phyloP scores from a whole-genome alignment of 1,284 basidiomycete genomes.

The Mycena sp. region DNA sequence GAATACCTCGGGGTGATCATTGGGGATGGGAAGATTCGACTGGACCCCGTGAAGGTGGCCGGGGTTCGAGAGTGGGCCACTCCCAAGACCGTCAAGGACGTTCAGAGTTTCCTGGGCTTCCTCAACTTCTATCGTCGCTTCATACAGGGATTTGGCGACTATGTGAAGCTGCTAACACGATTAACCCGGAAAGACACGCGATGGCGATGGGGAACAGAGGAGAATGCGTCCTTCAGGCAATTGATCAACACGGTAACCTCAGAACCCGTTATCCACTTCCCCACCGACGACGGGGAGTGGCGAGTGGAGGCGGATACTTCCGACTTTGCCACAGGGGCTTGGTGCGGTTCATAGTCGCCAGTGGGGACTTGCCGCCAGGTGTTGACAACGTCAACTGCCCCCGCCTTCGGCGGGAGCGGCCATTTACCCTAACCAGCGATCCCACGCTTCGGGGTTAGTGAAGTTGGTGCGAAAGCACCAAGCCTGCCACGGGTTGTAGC shows the following conservation, averaged over 20 bases:
- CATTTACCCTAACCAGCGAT: too few species aligned
- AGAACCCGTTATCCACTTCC: constrained; percentile 24
- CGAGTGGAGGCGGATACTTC: constrained; percentile 36
- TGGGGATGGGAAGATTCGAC: constrained; percentile 39
- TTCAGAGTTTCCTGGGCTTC: constrained; percentile 43
- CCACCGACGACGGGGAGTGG: constrained; percentile 23
- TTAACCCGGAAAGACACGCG: constrained; percentile 28
- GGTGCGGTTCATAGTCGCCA: too few species aligned
- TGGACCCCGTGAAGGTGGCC: constrained; percentile 53
- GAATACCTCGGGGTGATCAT: constrained; percentile 56
- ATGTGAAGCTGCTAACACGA: constrained; percentile 36
- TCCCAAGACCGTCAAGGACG: constrained; percentile 32
- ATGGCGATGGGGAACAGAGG: not conserved
- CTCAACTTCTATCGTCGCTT: constrained; percentile 51
- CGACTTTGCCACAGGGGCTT: constrained; percentile 35
- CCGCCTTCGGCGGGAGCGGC: too few species aligned
- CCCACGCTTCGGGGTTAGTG: too few species aligned
- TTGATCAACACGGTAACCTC: constrained; percentile 10
- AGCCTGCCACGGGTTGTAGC: too few species aligned
- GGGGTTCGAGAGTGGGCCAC: constrained; percentile 37
- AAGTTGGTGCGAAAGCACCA: too few species aligned
- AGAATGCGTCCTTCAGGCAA: not conserved
- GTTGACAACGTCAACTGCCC: too few species aligned
- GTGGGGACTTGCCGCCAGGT: too few species aligned
- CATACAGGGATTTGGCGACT: constrained; percentile 45